Percentiles rank a stretch among this genome's conserved stretches.
phyloP scores from a whole-genome alignment of 805 yeast genomes.

The Lipomyces sp. region DNA sequence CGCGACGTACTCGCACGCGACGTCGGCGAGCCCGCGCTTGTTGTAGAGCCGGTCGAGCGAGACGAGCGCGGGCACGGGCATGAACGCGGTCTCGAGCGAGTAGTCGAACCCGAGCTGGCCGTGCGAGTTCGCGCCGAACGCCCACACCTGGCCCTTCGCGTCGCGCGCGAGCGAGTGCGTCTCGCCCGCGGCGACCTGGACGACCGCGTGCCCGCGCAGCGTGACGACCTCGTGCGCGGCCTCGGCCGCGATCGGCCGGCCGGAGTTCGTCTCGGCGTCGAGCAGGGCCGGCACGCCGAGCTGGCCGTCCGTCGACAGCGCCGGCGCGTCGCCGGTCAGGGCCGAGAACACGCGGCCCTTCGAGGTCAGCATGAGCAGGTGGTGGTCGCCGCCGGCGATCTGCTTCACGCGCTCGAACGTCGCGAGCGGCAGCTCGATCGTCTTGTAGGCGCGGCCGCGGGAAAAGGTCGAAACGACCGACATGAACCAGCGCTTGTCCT shows the following conservation, averaged over 20 bases:
- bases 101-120: conserved; percentile 84
- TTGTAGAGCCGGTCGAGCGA: conserved; percentile 44
- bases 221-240: conserved; percentile 53
- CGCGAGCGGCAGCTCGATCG: conserved; percentile 31
- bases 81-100: conserved; percentile 59
- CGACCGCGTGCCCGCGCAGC: conserved; percentile 52
- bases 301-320: conserved; percentile 63
- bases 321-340: conserved; percentile 50
- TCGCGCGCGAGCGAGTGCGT: conserved; percentile 73
- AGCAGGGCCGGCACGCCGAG: conserved; percentile 57
- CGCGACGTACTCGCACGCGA: conserved; percentile 46
- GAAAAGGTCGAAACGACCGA: conserved; percentile 1
- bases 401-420: conserved; percentile 53
- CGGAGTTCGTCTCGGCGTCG: background rate
- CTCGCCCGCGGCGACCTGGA: conserved; percentile 67
- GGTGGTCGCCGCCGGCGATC: conserved; percentile 61
- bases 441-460: background rate
- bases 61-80: conserved; percentile 65
- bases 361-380: conserved; percentile 60
- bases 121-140: conserved; percentile 78
- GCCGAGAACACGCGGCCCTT: conserved; percentile 60
- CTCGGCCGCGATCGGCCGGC: conserved; percentile 9
- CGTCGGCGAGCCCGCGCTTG: conserved; percentile 46
- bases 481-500: conserved; percentile 13
- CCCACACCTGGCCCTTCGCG: conserved; percentile 62